Percentiles rank a stretch among this genome's conserved stretches.
phyloP scores from a whole-genome alignment of 257 asterid species.

The Hygrophila difformis region DNA sequence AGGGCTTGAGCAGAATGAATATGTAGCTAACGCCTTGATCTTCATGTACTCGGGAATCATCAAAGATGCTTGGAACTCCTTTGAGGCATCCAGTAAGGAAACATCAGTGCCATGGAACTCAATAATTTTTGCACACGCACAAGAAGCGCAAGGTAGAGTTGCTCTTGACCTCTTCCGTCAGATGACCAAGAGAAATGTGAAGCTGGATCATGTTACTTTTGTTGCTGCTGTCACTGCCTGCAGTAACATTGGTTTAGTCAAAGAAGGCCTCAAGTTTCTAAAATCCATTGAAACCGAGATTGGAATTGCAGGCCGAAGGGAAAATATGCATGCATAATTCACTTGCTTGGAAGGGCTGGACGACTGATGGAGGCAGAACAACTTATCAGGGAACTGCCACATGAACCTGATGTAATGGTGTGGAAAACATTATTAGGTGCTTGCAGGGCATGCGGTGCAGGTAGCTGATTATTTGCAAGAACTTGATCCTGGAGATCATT shows the following conservation, averaged over 20 bases:
- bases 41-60: constrained; percentile 80
- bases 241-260: too few species aligned
- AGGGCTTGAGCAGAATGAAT: constrained; percentile 48
- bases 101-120: constrained; percentile 83
- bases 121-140: constrained; percentile 62
- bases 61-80: too few species aligned
- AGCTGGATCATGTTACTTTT: constrained; percentile 71
- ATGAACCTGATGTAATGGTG: too few species aligned
- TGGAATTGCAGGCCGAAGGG: constrained; percentile 61
- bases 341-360: constrained; percentile 82
- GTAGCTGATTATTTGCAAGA: constrained; percentile 72
- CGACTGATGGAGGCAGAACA: constrained; percentile 52
- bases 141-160: too few species aligned
- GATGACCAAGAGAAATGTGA: constrained; percentile 33
- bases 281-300: constrained; percentile 50
- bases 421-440: constrained; percentile 58
- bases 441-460: constrained; percentile 62
- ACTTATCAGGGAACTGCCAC: constrained; percentile 59
- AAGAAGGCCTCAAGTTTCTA: constrained; percentile 47
- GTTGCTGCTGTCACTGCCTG: constrained; percentile 85
- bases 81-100: constrained; percentile 44
- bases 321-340: constrained; percentile 84
- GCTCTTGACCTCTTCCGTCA: too few species aligned
- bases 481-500: constrained; percentile 65
- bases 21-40: constrained; percentile 64